Conservation (phyloP, 2,329 filamentous ascomycete species). For the Intubia oerlemansii region DNA sequence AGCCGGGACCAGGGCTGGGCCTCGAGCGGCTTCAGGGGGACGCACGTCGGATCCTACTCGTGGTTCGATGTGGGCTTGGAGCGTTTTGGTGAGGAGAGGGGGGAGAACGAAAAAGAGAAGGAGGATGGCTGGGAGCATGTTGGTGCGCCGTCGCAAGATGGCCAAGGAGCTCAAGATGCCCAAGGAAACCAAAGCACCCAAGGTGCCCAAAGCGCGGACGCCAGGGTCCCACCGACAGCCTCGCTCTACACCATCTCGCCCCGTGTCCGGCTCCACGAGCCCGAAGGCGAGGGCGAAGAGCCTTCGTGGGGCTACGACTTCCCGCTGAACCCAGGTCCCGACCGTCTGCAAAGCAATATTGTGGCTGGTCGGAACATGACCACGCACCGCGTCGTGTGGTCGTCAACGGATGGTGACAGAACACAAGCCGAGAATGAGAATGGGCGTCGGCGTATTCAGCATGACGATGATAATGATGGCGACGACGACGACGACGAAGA, state of each 20-base stretch:
- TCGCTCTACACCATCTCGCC: background rate
- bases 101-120: too few relatives aligned
- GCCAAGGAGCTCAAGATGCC: too few relatives aligned
- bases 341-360: conserved; percentile 27
- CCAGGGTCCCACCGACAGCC: too few relatives aligned
- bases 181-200: too few relatives aligned
- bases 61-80: conserved; percentile 46
- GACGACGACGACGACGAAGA: conserved; percentile 8
- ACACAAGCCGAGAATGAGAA: too few relatives aligned
- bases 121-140: too few relatives aligned
- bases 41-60: conserved; percentile 29
- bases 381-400: conserved; percentile 31
- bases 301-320: conserved; percentile 15
- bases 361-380: conserved; percentile 14
- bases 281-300: background rate
- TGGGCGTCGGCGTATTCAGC: too few relatives aligned
- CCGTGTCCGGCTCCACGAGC: background rate
- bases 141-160: too few relatives aligned
- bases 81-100: conserved; percentile 24
- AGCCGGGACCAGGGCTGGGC: conserved; percentile 40
- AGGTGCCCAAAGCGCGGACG: too few relatives aligned
- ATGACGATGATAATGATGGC: background rate
- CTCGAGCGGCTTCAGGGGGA: conserved; percentile 11
- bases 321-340: conserved; percentile 13
- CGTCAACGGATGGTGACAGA: conserved; percentile 21